These are phyloP conservation scores for Spergularia bocconei DNA, from an alignment of 148 eudicot species.

Conservation along the genomic window DNA sequence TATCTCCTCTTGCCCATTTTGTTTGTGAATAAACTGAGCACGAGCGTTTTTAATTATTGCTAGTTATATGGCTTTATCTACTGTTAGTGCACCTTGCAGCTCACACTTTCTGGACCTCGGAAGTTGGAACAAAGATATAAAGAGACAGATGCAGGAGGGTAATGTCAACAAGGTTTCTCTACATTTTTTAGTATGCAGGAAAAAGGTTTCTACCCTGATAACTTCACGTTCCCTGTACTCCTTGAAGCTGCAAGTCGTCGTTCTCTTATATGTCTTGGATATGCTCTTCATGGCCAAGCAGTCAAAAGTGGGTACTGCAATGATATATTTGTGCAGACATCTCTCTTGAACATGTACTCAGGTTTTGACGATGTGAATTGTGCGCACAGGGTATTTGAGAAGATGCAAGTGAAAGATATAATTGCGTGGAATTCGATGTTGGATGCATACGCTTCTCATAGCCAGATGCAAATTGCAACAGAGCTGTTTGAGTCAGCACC, in stretches of 20 bases:
- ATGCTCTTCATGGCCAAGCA: conserved; percentile 26
- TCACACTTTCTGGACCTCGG: too few relatives aligned
- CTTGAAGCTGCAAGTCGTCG: conserved; percentile 5
- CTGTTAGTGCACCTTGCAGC: too few relatives aligned
- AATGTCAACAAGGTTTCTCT: too few relatives aligned
- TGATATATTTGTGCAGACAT: conserved; percentile 22
- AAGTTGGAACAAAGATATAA: too few relatives aligned
- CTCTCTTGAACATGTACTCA: conserved; percentile 23
- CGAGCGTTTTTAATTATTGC: too few relatives aligned
- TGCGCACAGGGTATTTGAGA: conserved; percentile 27
- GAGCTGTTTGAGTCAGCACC: conserved; percentile 32
- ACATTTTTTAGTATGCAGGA: conserved; percentile 2
- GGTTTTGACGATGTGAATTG: conserved; percentile 13
- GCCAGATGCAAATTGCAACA: conserved; percentile 29
- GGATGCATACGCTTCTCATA: conserved; percentile 30
- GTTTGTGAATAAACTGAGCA: too few relatives aligned
- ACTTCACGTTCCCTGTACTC: conserved; percentile 21
- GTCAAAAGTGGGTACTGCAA: conserved; percentile 13
- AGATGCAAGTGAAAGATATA: conserved; percentile 27
- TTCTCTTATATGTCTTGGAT: conserved; percentile 16
- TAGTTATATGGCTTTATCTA: too few relatives aligned
- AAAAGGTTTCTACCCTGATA: conserved; percentile 21
- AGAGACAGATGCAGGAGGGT: too few relatives aligned
- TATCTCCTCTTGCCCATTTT: too few relatives aligned
- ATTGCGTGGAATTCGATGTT: conserved; percentile 50